Evolutionary conservation across 1,284 basidiomycete genomes (phyloP), one percentile per base, ranked within the genome.

Genomic region (Sutorius eximius): DNA sequence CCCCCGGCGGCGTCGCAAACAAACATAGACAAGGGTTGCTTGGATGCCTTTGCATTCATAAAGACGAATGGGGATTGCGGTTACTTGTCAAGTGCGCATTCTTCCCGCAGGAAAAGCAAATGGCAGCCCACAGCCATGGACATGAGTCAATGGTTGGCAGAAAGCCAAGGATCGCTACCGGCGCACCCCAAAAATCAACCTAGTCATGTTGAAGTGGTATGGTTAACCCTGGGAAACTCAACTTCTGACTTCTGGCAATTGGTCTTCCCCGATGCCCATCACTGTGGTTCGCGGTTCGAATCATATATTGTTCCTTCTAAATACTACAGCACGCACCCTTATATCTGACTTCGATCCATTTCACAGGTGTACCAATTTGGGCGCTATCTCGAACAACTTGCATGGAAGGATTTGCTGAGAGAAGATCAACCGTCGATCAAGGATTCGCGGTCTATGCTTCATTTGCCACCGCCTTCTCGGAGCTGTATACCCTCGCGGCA

Each of bases 361-460:
- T 47, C 36, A 32, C n/a, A 27, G 41, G 44, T 18, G 27, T 34
- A n/a, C 3, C 15, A 16, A 51, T 49, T 49, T 1, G 36, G 8
- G 5, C 27, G 36, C 37, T 38, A 15, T n/a, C 30, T 24, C 6
- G 29, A 51, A 11, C 7, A 34, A 47, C 34, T 36, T 41, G 32
- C 10, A 49, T n/a, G 6, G 32, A 38, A 30, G 38, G 56, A 62
- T 59, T 32, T 36, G 4, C 52, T 4, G 30, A 18, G 34, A 45
- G 40, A 42, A 10, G 46, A 56, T 61, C 49, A 20, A 13, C 38
- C 38, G 62, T 38, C 63, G 52, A 64, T 62, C 64, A 52, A 34
- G 32, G 63, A 52, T 59, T 47, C 9, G 34, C 59, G 16, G 2
- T 3, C 32, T 16, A n/a, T 42, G 11, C 30, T n/a, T 29, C 32